Evolutionary conservation across 306 rosid genomes (phyloP).

Genomic region (Quercus rubra): DNA sequence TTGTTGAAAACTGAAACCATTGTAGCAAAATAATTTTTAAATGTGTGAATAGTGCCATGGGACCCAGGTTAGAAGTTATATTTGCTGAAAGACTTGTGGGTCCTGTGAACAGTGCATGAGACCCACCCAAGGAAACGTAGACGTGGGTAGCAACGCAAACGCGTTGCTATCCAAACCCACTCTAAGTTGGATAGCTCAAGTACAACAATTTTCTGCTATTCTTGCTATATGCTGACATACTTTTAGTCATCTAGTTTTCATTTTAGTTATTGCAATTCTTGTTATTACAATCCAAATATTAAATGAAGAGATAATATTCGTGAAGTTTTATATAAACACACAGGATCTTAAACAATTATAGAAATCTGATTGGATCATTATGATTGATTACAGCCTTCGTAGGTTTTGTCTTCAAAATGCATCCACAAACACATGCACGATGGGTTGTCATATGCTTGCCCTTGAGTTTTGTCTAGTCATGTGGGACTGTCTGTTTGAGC

Average conservation of each 20-base stretch:
- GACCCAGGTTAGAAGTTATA: no score
- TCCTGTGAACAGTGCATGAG: no score
- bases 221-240: background rate
- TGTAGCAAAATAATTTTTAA: no score
- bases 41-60: no score
- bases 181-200: no score
- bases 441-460: conserved; percentile 6
- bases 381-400: background rate
- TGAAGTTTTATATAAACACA: background rate
- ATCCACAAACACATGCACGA: conserved; percentile 19
- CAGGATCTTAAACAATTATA: background rate
- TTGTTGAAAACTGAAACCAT: no score
- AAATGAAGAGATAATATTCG: background rate
- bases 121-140: no score
- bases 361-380: background rate
- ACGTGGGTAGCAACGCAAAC: no score
- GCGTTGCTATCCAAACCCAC: no score
- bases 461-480: conserved; percentile 28
- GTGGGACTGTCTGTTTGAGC: conserved; percentile 26
- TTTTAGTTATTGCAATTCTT: background rate
- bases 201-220: background rate
- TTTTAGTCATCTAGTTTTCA: background rate
- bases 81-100: no score
- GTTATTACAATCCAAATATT: background rate
- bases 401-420: background rate